Conservation (phyloP, 2,329 filamentous ascomycete species). For the Ascochyta rabiei region DNA sequence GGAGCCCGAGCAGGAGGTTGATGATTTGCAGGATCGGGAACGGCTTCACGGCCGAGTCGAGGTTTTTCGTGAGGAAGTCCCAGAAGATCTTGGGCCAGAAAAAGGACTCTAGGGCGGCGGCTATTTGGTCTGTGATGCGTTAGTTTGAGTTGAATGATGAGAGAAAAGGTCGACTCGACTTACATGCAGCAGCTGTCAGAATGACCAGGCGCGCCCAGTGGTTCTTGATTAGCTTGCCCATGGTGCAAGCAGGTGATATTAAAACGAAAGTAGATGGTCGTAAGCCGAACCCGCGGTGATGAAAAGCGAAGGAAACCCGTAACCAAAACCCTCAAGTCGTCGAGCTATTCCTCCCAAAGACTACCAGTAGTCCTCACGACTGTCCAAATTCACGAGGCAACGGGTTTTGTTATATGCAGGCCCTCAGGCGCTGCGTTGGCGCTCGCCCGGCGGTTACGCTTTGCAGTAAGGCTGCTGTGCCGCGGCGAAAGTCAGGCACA, state of each 20-base stretch:
- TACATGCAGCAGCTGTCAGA: conserved; percentile 81
- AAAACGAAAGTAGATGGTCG: conserved; percentile 39
- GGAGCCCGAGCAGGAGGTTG: conserved; percentile 81
- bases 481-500: conserved; percentile 32
- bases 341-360: conserved; percentile 28
- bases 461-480: conserved; percentile 22
- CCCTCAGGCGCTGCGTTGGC: conserved; percentile 26
- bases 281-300: conserved; percentile 38
- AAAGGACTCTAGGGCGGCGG: conserved; percentile 81
- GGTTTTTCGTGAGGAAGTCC: conserved; percentile 91
- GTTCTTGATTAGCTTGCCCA: conserved; percentile 99
- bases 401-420: conserved; percentile 46
- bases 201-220: conserved; percentile 97
- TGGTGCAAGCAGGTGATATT: conserved; percentile 49
- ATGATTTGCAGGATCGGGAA: conserved; percentile 87
- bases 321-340: conserved; percentile 11
- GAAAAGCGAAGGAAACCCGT: conserved; percentile 11
- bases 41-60: conserved; percentile 85
- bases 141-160: background rate
- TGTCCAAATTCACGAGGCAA: conserved; percentile 17
- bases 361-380: conserved; percentile 45
- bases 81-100: conserved; percentile 99
- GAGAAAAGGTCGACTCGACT: conserved; percentile 44
- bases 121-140: conserved; percentile 74
- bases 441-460: conserved; percentile 21